A percentile compares a stretch with the other conserved stretches of the same genome.
Evolutionary conservation across 495 filamentous ascomycete species (phyloP).

Genomic region (Penicillium herquei): DNA sequence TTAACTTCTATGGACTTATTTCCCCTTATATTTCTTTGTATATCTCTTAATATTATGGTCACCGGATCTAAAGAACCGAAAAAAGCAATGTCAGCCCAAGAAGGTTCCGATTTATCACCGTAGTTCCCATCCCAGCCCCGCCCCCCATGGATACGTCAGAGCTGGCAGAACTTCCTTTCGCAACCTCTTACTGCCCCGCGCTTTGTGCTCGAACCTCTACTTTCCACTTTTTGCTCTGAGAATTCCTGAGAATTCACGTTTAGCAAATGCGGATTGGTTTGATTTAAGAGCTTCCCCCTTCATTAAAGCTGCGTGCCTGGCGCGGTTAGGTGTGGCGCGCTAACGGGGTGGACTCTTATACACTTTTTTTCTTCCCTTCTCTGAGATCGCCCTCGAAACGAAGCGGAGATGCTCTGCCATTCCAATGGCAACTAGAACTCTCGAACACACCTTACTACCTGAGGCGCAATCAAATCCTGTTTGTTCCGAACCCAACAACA

Average conservation of each 20-base stretch:
- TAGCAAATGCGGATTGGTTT: constrained; percentile 17
- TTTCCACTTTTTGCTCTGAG: background rate
- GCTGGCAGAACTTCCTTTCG: constrained; percentile 21
- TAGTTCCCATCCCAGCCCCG: constrained; percentile 24
- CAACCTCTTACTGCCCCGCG: constrained; percentile 18
- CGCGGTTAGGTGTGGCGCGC: constrained; percentile 30
- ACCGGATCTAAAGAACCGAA: constrained; percentile 11
- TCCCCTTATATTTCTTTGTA: background rate
- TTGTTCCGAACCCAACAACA: constrained; percentile 30
- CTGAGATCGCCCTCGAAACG: constrained; percentile 4
- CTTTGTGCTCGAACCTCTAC: constrained; percentile 5
- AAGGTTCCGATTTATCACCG: constrained; percentile 29
- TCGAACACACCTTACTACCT: constrained; percentile 40
- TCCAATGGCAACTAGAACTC: constrained; percentile 45
- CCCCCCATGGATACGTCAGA: constrained; percentile 29
- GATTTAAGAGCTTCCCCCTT: constrained; percentile 10
- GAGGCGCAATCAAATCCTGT: constrained; percentile 31
- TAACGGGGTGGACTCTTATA: constrained; percentile 20
- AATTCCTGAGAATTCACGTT: constrained; percentile 1
- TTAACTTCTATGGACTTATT: background rate
- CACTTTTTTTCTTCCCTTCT: constrained; percentile 18
- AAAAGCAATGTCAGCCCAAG: constrained; percentile 12
- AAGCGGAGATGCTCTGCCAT: constrained; percentile 36
- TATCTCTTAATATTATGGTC: background rate
- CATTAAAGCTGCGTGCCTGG: constrained; percentile 17